Conservation (phyloP, 2,329 filamentous ascomycete species). For the Colletotrichum destructivum region DNA sequence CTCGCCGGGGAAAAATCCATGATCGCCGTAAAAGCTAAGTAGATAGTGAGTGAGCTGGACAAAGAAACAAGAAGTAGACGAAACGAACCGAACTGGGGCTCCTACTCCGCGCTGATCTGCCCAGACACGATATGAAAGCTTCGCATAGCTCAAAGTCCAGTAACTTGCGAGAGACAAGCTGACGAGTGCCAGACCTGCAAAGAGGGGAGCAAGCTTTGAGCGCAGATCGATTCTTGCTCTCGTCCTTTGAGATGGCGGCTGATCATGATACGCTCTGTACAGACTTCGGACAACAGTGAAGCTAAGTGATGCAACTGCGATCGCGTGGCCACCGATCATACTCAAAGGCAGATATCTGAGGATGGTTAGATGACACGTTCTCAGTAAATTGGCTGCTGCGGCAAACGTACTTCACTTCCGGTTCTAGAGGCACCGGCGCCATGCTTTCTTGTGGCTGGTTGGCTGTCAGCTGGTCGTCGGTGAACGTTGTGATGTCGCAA, state of each 20-base stretch:
- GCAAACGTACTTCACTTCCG: conserved; percentile 44
- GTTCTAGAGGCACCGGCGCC: conserved; percentile 47
- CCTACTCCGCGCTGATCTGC: conserved; percentile 57
- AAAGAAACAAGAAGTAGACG: conserved; percentile 11
- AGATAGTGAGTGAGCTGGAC: conserved; percentile 16
- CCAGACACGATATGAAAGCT: conserved; percentile 66
- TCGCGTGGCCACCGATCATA: conserved; percentile 43
- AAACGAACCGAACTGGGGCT: conserved; percentile 55
- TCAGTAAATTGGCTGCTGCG: too few species aligned
- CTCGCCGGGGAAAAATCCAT: conserved; percentile 54
- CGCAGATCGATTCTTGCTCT: conserved; percentile 50
- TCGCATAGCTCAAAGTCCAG: conserved; percentile 59
- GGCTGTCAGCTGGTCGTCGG: not conserved
- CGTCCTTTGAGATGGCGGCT: conserved; percentile 55
- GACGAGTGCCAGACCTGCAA: conserved; percentile 60
- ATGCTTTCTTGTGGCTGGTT: conserved; percentile 38
- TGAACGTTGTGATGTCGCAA: not conserved
- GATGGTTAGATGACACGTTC: conserved; percentile 33
- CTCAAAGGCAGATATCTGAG: conserved; percentile 40
- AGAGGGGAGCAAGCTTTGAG: conserved; percentile 51
- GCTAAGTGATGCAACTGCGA: conserved; percentile 42
- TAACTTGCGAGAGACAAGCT: conserved; percentile 61
- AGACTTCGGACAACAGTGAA: conserved; percentile 46
- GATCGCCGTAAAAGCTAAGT: conserved; percentile 47
- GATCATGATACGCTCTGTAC: conserved; percentile 45